These are phyloP conservation scores for Claviceps spartinae DNA, from an alignment of 2,329 filamentous ascomycete genomes.

Conservation along the genomic window DNA sequence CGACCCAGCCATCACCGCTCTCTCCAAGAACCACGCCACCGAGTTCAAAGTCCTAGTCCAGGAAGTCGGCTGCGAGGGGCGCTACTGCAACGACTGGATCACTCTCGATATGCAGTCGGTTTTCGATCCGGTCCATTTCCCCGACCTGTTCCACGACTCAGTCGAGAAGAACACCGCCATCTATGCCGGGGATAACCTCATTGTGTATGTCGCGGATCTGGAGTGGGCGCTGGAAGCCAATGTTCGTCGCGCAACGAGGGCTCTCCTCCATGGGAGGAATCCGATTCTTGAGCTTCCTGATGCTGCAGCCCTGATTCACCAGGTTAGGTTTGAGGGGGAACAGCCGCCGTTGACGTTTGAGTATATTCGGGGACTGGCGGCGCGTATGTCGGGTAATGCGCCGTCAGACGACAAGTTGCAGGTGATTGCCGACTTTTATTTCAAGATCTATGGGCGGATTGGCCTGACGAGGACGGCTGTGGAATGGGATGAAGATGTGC, in stretches of 20 bases:
- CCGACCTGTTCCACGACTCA: slow-evolving; percentile 12
- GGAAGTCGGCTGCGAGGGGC: slow-evolving; percentile 4
- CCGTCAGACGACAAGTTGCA: slow-evolving; percentile 5
- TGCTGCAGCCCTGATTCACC: slow-evolving; percentile 9
- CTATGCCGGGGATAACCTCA: slow-evolving; percentile 11
- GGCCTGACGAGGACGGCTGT: slow-evolving; percentile 4
- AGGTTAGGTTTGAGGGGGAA: slow-evolving; percentile 1
- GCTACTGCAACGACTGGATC: slow-evolving; percentile 10
- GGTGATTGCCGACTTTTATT: slow-evolving; percentile 7
- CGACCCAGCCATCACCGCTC: slow-evolving; percentile 14
- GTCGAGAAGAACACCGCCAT: slow-evolving; percentile 12
- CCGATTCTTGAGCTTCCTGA: slow-evolving; percentile 7
- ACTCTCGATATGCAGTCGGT: slow-evolving; percentile 3
- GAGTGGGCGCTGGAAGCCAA: slow-evolving; percentile 16
- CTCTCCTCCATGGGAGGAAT: no score
- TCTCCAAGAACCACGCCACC: slow-evolving; percentile 8
- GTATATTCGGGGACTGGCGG: slow-evolving; percentile 7
- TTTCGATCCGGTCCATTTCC: no score
- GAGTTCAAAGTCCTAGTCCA: slow-evolving; percentile 9
- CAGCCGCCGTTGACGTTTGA: slow-evolving; percentile 7
- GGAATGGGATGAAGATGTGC: slow-evolving; percentile 1
- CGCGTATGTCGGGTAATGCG: slow-evolving; percentile 8
- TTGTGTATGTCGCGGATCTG: slow-evolving; percentile 12
- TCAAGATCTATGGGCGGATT: slow-evolving; percentile 5
- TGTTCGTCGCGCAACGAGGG: slow-evolving; percentile 8